Percentiles rank a stretch among this genome's conserved stretches.
These are phyloP conservation scores for Neonothopanus nambi DNA, from an alignment of 1,284 basidiomycete species.

Conservation along the genomic window DNA sequence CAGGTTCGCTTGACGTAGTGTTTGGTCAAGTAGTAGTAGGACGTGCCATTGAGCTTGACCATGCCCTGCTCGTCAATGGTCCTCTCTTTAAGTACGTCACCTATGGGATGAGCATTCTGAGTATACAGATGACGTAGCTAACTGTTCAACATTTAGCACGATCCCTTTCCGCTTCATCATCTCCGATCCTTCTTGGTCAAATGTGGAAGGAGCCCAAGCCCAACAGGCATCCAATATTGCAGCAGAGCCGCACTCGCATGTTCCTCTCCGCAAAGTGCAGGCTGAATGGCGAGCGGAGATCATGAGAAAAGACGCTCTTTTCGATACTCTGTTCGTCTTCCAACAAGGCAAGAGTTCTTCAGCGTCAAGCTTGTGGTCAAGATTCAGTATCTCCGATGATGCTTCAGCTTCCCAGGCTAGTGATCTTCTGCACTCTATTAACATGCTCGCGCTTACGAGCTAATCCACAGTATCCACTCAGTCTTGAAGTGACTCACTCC, in stretches of 20 bases:
- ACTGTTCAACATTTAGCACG: background rate
- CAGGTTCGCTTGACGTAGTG: conserved; percentile 9
- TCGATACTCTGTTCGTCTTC: conserved; percentile 15
- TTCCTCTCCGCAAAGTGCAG: conserved; percentile 11
- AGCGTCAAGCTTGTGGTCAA: conserved; percentile 5
- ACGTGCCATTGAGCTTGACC: conserved; percentile 11
- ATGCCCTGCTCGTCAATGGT: conserved; percentile 10
- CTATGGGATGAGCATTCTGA: too few relatives aligned
- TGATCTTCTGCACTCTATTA: background rate
- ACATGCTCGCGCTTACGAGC: background rate
- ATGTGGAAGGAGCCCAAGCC: conserved; percentile 3
- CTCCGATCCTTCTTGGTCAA: conserved; percentile 12
- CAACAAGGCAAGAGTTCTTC: conserved; percentile 12
- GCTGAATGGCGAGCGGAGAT: conserved; percentile 3
- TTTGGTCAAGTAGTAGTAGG: conserved; percentile 16
- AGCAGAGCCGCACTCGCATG: conserved; percentile 11
- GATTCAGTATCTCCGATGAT: conserved; percentile 9
- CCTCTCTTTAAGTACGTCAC: conserved; percentile 17
- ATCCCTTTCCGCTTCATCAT: conserved; percentile 14
- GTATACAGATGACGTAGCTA: too few relatives aligned
- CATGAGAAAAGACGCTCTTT: background rate
- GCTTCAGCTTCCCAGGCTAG: conserved; percentile 4
- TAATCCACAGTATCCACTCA: conserved; percentile 11
- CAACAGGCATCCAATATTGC: conserved; percentile 8
- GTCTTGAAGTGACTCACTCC: conserved; percentile 11